Conservation (phyloP, 768 basidiomycete species). For the Mycena pura region DNA sequence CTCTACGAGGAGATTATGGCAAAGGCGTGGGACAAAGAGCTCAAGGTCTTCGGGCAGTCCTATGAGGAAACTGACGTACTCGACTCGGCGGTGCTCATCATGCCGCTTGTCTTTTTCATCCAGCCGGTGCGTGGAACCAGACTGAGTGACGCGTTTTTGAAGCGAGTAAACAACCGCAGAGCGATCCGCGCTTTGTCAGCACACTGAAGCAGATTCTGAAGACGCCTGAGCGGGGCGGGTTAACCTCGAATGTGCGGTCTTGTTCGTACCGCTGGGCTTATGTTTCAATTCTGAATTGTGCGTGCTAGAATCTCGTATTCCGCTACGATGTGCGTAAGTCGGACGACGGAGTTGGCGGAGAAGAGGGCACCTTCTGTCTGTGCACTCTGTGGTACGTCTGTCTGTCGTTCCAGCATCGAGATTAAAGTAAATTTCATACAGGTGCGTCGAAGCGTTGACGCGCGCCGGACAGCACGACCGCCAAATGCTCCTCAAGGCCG, state of each 20-base stretch:
- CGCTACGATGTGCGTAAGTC: slow-evolving; percentile 88
- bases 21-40: slow-evolving; percentile 81
- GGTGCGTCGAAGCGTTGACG: slow-evolving; percentile 89
- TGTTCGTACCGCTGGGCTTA: neutral
- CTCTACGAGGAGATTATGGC: slow-evolving; percentile 95
- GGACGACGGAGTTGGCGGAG: slow-evolving; percentile 94
- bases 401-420: neutral
- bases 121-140: slow-evolving; percentile 60
- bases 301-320: slow-evolving; percentile 89
- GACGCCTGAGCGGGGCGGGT: slow-evolving; percentile 88
- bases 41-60: slow-evolving; percentile 81
- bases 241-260: slow-evolving; percentile 79
- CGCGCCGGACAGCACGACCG: slow-evolving; percentile 84
- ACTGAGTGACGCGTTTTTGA: neutral
- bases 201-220: slow-evolving; percentile 86
- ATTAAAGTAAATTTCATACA: slow-evolving; percentile 32
- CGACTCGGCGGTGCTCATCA: slow-evolving; percentile 89
- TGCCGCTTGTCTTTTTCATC: slow-evolving; percentile 94
- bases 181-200: slow-evolving; percentile 87
- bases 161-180: slow-evolving; percentile 44
- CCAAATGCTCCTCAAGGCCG: slow-evolving; percentile 67
- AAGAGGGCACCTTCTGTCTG: slow-evolving; percentile 94
- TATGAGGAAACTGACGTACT: slow-evolving; percentile 86
- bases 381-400: slow-evolving; percentile 76
- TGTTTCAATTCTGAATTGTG: no score